Conservation (phyloP, 441 rosid genomes). For the Dalechampia spathulata region DNA sequence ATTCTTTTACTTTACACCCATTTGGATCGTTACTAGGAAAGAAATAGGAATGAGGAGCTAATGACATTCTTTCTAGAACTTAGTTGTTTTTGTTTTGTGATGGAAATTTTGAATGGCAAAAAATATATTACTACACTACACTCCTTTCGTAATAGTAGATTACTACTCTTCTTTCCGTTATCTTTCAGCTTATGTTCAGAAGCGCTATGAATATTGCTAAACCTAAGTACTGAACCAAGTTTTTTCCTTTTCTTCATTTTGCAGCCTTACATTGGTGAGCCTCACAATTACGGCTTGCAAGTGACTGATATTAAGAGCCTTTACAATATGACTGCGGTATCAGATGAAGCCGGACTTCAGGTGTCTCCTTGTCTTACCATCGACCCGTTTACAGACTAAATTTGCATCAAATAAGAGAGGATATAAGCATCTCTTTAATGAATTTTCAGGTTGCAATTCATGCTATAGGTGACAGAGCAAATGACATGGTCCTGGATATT, state of each 20-base stretch:
- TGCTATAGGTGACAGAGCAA: slow-evolving; percentile 92
- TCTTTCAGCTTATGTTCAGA: too few species aligned
- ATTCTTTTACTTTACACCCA: too few species aligned
- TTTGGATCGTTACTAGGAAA: too few species aligned
- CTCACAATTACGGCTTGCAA: slow-evolving; percentile 60
- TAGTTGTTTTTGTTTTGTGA: too few species aligned
- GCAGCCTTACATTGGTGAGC: slow-evolving; percentile 69
- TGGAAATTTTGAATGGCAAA: too few species aligned
- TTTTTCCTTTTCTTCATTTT: slow-evolving; percentile 6
- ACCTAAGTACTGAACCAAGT: too few species aligned
- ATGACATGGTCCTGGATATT: slow-evolving; percentile 63
- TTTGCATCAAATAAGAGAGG: background rate
- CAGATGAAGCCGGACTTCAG: slow-evolving; percentile 79
- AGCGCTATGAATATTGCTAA: too few species aligned
- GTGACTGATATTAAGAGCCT: slow-evolving; percentile 49
- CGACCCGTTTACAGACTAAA: background rate
- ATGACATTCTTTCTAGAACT: too few species aligned
- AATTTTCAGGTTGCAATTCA: slow-evolving; percentile 73
- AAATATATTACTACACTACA: too few species aligned
- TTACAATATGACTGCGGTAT: slow-evolving; percentile 58
- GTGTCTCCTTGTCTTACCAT: slow-evolving; percentile 25
- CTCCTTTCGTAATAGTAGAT: too few species aligned
- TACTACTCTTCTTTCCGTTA: too few species aligned
- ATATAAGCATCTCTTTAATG: slow-evolving; percentile 1
- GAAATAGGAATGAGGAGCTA: too few species aligned